These are phyloP conservation scores for Microdochium nivale DNA, from an alignment of 2,329 filamentous ascomycete genomes.

Conservation along the genomic window DNA sequence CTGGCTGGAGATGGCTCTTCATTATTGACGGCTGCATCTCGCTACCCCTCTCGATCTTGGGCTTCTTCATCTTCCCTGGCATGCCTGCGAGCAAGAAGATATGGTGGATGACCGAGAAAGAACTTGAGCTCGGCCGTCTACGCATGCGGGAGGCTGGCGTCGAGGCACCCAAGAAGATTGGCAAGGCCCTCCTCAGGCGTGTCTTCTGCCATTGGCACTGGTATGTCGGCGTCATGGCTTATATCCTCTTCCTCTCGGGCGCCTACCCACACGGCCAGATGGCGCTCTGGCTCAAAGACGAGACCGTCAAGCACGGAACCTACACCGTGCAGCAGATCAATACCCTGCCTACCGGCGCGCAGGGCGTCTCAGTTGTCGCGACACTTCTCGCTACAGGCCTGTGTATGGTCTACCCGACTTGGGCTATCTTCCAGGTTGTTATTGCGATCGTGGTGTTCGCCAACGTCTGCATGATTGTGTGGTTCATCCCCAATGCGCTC, in stretches of 20 bases:
- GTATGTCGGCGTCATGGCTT: conserved; percentile 13
- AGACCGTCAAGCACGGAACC: conserved; percentile 4
- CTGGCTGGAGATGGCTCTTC: conserved; percentile 9
- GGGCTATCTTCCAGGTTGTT: conserved; percentile 17
- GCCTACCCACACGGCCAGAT: conserved; percentile 11
- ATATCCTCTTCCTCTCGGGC: conserved; percentile 12
- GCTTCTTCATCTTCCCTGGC: conserved; percentile 32
- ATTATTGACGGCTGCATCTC: conserved; percentile 45
- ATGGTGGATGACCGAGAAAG: conserved; percentile 20
- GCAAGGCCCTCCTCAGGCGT: conserved; percentile 14
- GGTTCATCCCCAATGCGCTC: conserved; percentile 9
- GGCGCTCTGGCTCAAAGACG: conserved; percentile 9
- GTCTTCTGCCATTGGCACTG: conserved; percentile 18
- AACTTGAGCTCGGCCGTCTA: conserved; percentile 21
- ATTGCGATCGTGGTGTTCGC: conserved; percentile 9
- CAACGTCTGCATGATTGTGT: conserved; percentile 10
- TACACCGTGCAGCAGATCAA: conserved; percentile 11
- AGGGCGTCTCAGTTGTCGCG: conserved; percentile 16
- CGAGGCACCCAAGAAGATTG: conserved; percentile 9
- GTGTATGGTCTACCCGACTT: conserved; percentile 23
- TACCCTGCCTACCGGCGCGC: conserved; percentile 12
- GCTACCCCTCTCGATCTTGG: conserved; percentile 37
- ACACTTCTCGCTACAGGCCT: conserved; percentile 17
- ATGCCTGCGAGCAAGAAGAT: conserved; percentile 24
- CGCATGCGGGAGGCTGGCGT: conserved; percentile 14